Evolutionary conservation across 441 rosid genomes (phyloP), one percentile per base, ranked within the genome.

Genomic region (Erodium chrysanthum): DNA sequence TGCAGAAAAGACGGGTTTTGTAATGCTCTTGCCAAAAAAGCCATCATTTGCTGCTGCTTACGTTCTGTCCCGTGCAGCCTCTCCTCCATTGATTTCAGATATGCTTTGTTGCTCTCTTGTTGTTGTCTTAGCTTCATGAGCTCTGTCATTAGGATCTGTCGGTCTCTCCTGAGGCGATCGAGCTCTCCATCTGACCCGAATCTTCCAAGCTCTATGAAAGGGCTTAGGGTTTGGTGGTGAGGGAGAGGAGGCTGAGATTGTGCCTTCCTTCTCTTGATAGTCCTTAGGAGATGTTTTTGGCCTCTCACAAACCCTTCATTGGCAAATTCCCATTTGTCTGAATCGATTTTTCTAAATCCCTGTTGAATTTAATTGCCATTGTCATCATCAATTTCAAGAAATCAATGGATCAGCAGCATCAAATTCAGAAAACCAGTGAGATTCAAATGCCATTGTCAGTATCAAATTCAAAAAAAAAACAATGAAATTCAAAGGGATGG

Each of bases 21-120:
- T 73, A 86, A 82, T 8, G 87, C 97, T 54, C 85, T 77, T 17
- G 88, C 92, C 76, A 92, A 74, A 78, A 92, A 92, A 3, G 86
- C 82, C 95, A 90, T 88, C 94, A 88, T 90, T 63, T 87, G 92
- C 61, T 76, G 87, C 84, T 92, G 97, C 78, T 88, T 90, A 72
- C 56, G 72, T 79, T 92, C 96, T 14, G 85, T 82, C 62, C 85
- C 79, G 31, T 83, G 82, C 1, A 92, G 68, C 79, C 91, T 84
- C 66, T 83, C 81, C 52, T 92, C 96, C 88, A 90, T 78, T 35
- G 78, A 79, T 52, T 84, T 87, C 71, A 93, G 76, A 74, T 75
- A 79, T 9, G 80, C 77, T 76, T 78, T 83, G 0, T 89, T 83
- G 44, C 67, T 84, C 84, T 85, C 88, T 46, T 89, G 95, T 74